Evolutionary conservation across 2,329 filamentous ascomycete species (phyloP), one percentile per base, ranked within the genome.

Genomic region (Fusarium xylarioides): DNA sequence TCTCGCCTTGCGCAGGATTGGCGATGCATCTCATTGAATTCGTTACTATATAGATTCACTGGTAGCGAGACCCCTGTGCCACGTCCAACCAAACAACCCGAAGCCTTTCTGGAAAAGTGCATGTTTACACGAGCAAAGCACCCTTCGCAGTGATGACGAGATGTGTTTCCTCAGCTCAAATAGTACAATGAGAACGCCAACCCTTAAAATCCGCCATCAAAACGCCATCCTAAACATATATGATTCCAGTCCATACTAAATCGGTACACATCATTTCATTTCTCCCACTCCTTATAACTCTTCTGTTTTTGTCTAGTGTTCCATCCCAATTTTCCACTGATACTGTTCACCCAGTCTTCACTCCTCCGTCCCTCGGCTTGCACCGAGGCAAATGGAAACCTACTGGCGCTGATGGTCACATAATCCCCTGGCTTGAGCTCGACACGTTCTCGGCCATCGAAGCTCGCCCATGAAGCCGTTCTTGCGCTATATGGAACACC

Each of bases 401-500:
- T 84, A 74, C 91, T 93, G 5, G 93, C 93, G 74, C 92, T 94
- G 69, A 96, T 92, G 4, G 93, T 95, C 10, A 95, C 93, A 80
- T 96, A 96, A 82, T 96, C 93, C 21, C 93, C 93, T 0, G 93
- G 92, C 54, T 84, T 81, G 42, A 96, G 86, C 83, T 96, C 93
- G n/a, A 93, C 84, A 83, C 95, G 90, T 85, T 98, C 94, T 69
- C 95, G 89, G 4, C 96, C 96, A 82, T 99, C 96, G 80, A 99
- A 99, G 81, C 94, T 97, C n/a, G 95, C 96, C 95, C 96, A 99
- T 44, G 93, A 95, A 75, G 91, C 92, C 9, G 94, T 95, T 55
- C 96, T 88, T 14, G 95, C 94, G 81, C 97, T 92, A 81, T 97
- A 98, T 0, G 96, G 96, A n/a, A 98, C 95, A 16, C 95, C 96